Evolutionary conservation across 2,329 filamentous ascomycete genomes (phyloP).

Genomic region (Paecilomyces dactylethromorphus): DNA sequence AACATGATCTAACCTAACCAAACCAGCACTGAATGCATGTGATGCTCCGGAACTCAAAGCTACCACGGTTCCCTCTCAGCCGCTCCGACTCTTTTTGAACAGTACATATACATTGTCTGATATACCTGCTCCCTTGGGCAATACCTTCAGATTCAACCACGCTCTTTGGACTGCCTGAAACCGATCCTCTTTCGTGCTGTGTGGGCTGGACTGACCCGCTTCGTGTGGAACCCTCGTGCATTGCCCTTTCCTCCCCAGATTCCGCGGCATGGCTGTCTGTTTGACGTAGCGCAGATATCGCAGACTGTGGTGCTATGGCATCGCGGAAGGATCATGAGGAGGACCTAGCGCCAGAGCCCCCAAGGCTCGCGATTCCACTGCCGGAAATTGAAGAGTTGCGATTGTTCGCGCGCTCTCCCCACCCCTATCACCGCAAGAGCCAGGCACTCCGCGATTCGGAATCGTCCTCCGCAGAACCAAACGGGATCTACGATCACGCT

Average conservation of each 20-base stretch:
- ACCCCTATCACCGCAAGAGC: slow-evolving; percentile 55
- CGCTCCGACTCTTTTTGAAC: background rate
- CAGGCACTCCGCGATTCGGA: background rate
- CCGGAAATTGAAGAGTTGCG: slow-evolving; percentile 32
- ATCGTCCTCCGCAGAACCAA: slow-evolving; percentile 29
- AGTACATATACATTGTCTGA: background rate
- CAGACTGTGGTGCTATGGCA: background rate
- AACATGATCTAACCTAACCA: background rate
- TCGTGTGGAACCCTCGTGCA: background rate
- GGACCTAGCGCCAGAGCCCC: background rate
- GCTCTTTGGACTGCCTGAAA: background rate
- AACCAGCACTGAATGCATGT: background rate
- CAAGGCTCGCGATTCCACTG: slow-evolving; percentile 9
- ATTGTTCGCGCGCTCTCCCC: slow-evolving; percentile 55
- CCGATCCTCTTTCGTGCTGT: background rate
- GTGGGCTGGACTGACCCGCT: background rate
- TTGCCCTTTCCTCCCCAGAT: slow-evolving; percentile 1
- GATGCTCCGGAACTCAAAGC: background rate
- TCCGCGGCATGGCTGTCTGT: slow-evolving; percentile 21
- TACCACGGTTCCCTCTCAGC: background rate
- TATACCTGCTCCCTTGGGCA: background rate
- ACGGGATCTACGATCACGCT: slow-evolving; percentile 23
- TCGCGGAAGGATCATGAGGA: background rate
- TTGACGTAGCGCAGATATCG: slow-evolving; percentile 11
- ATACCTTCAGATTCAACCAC: background rate